Base-by-base conservation (phyloP, 805 yeast species). In the Hanseniaspora nectarophila region DNA sequence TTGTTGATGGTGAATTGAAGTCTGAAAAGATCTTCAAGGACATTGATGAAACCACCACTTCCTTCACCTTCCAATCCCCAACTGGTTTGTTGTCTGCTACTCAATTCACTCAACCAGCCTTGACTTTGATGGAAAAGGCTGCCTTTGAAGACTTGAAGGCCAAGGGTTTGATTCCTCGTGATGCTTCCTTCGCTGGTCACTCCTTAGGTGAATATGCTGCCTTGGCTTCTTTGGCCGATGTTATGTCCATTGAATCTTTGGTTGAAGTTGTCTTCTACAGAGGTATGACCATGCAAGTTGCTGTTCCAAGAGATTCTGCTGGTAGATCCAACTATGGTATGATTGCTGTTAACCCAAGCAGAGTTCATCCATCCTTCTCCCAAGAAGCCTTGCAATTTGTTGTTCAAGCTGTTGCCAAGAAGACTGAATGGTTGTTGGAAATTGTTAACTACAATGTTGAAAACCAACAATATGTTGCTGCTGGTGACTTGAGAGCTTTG, bases 201-300 rank as follows among this genome's bases (percentile, higher is more conserved):
- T 92, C 98, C 10, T 79, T 92, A 61, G 99, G 99, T 74, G 99
- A 92, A 71, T 92, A 92, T 69, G 92, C 97, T 60, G 97, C 99
- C 15, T 77, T 92, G 64, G 87, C 97, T 16, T 88, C 98, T 26
- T 75, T 92, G 63, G 98, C 96, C 51, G 95, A 92, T 67, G 97
- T 94, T 55, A 90, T 92, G 97, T 95, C 97, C 45, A 88, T 92
- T 61, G 98, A 92, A 73, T 84, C 95, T 5, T 76, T 90, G 60
- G 97, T 90, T 57, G 97, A 90, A 69, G 95, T 90, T 68, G 97
- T 90, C 51, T 92, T 92, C 78, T 94, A 92, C 78, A 83, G 99
- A 76, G 99, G 99, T 78, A 92, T 92, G 97, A 94, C 99, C 46
- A 92, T 92, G 99, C 98, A 92, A 75, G 98, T 92, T 59, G 98